Conservation (phyloP, 352 stramenopile genomes). For the Globisporangium nunn region DNA sequence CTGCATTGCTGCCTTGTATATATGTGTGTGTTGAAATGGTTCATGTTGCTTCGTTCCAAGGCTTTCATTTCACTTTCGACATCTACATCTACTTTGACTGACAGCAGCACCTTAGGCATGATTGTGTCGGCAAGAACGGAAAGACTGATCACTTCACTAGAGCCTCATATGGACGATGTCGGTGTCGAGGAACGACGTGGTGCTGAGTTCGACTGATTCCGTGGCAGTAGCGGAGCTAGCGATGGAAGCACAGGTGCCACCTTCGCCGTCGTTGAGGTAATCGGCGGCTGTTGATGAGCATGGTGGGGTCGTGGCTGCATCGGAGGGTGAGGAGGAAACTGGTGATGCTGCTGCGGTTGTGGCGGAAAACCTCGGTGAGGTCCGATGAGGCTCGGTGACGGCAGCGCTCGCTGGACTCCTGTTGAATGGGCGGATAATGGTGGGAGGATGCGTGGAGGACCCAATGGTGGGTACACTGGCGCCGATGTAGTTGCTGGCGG, state of each 20-base stretch:
- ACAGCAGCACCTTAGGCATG: too few species aligned
- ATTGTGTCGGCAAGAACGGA: too few species aligned
- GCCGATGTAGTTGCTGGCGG: neutral
- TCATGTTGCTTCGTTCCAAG: too few species aligned
- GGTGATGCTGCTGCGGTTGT: constrained; percentile 2
- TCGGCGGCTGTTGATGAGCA: neutral
- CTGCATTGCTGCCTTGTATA: neutral
- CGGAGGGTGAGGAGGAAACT: neutral
- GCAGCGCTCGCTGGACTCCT: constrained; percentile 3
- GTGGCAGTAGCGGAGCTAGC: constrained; percentile 4
- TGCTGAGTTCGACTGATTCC: neutral
- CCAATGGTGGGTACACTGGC: neutral
- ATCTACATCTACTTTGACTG: neutral
- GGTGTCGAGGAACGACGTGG: neutral
- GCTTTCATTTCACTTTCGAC: too few species aligned
- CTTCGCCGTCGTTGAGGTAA: neutral
- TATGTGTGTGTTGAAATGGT: too few species aligned
- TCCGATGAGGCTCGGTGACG: neutral
- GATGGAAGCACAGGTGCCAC: constrained; percentile 6
- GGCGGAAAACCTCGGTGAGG: neutral
- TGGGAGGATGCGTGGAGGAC: constrained; percentile 4
- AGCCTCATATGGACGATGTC: neutral
- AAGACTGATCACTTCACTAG: neutral
- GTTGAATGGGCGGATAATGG: neutral
- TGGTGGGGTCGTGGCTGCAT: neutral